These are phyloP conservation scores for Sporisorium scitamineum DNA, from an alignment of 1,284 basidiomycete genomes.

Conservation along the genomic window DNA sequence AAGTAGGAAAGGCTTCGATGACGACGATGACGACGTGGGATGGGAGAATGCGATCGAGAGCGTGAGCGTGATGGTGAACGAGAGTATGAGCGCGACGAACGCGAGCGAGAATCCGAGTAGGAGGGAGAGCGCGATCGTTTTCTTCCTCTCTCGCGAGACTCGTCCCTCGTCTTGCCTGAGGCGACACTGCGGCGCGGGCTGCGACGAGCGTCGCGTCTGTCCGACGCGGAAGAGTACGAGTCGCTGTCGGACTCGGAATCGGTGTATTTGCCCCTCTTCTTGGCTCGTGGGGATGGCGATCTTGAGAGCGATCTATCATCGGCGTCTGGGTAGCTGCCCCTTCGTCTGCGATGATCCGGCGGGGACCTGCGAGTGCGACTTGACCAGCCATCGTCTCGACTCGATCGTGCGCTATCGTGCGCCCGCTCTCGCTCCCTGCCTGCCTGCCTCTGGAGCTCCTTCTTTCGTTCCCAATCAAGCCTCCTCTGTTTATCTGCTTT, in stretches of 20 bases:
- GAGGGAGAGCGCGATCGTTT: constrained; percentile 13
- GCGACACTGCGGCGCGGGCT: constrained; percentile 1
- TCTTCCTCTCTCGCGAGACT: constrained; percentile 6
- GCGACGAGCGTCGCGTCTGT: background rate
- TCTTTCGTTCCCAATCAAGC: constrained; percentile 68
- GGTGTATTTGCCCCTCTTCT: constrained; percentile 23
- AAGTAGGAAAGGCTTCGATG: constrained; percentile 1
- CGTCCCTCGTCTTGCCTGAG: constrained; percentile 4
- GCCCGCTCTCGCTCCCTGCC: constrained; percentile 30
- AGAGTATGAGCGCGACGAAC: constrained; percentile 33
- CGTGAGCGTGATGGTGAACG: constrained; percentile 49
- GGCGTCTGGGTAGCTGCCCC: constrained; percentile 18
- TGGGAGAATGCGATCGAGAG: constrained; percentile 38
- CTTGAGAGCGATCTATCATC: constrained; percentile 18
- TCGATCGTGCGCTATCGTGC: constrained; percentile 32
- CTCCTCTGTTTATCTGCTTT: constrained; percentile 74
- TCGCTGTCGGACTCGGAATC: constrained; percentile 11
- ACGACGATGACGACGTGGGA: background rate
- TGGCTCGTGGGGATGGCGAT: constrained; percentile 18
- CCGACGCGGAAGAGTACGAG: constrained; percentile 14
- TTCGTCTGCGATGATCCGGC: background rate
- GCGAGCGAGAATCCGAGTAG: constrained; percentile 16
- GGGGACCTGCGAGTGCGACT: background rate
- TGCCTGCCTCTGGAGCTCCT: constrained; percentile 54
- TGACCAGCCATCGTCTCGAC: constrained; percentile 24